Evolutionary conservation across 345 rosid genomes (phyloP).

Genomic region (Turritis glabra): DNA sequence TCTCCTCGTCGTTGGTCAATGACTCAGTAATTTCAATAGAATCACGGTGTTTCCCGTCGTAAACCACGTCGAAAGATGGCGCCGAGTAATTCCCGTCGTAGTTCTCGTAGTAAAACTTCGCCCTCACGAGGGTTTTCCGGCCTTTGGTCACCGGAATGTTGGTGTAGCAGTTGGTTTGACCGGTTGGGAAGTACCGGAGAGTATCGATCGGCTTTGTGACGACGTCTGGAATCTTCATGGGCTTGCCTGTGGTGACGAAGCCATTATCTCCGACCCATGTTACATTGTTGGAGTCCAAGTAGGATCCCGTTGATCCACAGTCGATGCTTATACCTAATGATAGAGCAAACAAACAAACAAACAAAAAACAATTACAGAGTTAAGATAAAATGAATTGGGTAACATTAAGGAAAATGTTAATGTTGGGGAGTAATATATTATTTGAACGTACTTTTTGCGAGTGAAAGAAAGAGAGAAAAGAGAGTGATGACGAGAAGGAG

Average conservation of each 20-base stretch:
- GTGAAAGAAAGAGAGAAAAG: neutral
- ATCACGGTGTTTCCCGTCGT: conserved; percentile 26
- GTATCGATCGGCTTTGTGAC: conserved; percentile 19
- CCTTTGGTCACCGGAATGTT: conserved; percentile 25
- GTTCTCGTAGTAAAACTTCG: conserved; percentile 26
- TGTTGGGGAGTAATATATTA: neutral
- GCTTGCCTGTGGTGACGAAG: conserved; percentile 23
- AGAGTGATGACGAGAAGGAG: conserved; percentile 4
- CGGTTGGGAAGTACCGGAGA: conserved; percentile 33
- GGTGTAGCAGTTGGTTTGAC: conserved; percentile 31
- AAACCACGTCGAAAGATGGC: conserved; percentile 18
- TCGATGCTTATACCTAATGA: conserved; percentile 28
- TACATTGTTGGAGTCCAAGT: conserved; percentile 28
- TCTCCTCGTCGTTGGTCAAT: neutral
- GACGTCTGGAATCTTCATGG: conserved; percentile 12
- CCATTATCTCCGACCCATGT: conserved; percentile 38
- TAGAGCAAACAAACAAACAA: neutral
- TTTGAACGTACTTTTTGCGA: neutral
- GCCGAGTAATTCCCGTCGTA: conserved; percentile 23
- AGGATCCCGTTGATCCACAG: conserved; percentile 35
- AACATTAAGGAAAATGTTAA: neutral
- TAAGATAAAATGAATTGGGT: neutral
- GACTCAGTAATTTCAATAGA: conserved; percentile 9
- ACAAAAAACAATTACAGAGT: neutral
- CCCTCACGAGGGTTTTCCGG: conserved; percentile 20